Evolutionary conservation across 345 rosid species (phyloP).

Genomic region (Moricandia arvensis): DNA sequence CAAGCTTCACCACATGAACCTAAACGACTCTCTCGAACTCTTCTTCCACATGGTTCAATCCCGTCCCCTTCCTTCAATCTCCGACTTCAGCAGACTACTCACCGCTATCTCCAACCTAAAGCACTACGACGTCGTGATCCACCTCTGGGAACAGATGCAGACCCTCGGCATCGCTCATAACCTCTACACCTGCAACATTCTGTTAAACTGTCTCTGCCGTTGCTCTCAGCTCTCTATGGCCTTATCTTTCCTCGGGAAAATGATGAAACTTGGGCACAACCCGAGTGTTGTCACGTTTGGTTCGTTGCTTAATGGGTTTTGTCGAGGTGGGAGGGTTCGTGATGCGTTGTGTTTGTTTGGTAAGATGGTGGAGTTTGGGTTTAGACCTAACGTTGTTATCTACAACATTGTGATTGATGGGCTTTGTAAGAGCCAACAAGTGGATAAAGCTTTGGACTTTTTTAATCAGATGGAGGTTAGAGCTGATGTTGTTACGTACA

Average conservation of each 20-base stretch:
- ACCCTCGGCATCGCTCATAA: slow-evolving; percentile 20
- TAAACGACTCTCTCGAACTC: slow-evolving; percentile 35
- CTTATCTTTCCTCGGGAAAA: slow-evolving; percentile 28
- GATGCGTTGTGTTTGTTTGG: slow-evolving; percentile 22
- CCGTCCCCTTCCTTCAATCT: slow-evolving; percentile 35
- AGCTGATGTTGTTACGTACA: neutral
- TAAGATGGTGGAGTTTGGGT: slow-evolving; percentile 20
- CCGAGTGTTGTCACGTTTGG: slow-evolving; percentile 30
- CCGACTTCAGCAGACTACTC: slow-evolving; percentile 27
- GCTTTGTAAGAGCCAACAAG: slow-evolving; percentile 20
- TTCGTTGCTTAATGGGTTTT: slow-evolving; percentile 22
- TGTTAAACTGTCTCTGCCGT: slow-evolving; percentile 32
- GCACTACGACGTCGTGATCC: slow-evolving; percentile 30
- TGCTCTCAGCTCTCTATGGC: slow-evolving; percentile 20
- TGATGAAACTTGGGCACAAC: slow-evolving; percentile 34
- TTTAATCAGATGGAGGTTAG: neutral
- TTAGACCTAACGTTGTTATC: slow-evolving; percentile 24
- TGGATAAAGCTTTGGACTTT: slow-evolving; percentile 21
- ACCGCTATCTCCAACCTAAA: slow-evolving; percentile 28
- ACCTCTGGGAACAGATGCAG: slow-evolving; percentile 30
- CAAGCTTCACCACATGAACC: slow-evolving; percentile 21
- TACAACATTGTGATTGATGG: slow-evolving; percentile 33
- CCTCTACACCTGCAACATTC: slow-evolving; percentile 23
- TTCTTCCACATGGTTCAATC: slow-evolving; percentile 29
- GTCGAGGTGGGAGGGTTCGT: slow-evolving; percentile 2